Evolutionary conservation across 1,284 basidiomycete species (phyloP).

Genomic region (Ustilago nuda): DNA sequence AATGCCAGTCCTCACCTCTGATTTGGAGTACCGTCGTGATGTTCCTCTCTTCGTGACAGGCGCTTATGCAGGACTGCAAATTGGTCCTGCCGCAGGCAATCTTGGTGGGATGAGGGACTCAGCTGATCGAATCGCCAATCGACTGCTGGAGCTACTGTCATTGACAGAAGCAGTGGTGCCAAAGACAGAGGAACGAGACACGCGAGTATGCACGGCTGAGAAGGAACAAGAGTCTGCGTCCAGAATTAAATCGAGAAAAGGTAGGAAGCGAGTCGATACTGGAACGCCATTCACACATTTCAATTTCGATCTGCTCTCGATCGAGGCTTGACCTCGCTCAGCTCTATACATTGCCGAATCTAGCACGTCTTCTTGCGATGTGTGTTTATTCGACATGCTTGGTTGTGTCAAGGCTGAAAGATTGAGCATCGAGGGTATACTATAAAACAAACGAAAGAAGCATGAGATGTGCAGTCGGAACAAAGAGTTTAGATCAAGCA

Average conservation of each 20-base stretch:
- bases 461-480: not conserved
- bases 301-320: constrained; percentile 41
- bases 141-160: constrained; percentile 43
- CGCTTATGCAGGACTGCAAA: constrained; percentile 59
- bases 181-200: constrained; percentile 2
- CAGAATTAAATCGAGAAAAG: not conserved
- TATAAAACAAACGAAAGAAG: not conserved
- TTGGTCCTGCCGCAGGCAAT: constrained; percentile 69
- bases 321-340: constrained; percentile 23
- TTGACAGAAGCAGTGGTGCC: constrained; percentile 21
- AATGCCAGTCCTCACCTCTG: constrained; percentile 65
- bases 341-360: not conserved
- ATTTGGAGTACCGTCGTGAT: constrained; percentile 64
- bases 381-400: not conserved
- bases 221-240: not conserved
- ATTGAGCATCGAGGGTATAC: not conserved
- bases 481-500: constrained; percentile 25
- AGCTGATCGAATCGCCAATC: constrained; percentile 68
- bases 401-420: not conserved
- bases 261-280: not conserved
- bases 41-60: constrained; percentile 69
- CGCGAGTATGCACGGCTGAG: not conserved
- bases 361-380: not conserved
- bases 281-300: constrained; percentile 39
- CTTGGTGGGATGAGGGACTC: constrained; percentile 68